phyloP scores from a whole-genome alignment of 176 grass and related monocot species.

The Eleusine indica region DNA sequence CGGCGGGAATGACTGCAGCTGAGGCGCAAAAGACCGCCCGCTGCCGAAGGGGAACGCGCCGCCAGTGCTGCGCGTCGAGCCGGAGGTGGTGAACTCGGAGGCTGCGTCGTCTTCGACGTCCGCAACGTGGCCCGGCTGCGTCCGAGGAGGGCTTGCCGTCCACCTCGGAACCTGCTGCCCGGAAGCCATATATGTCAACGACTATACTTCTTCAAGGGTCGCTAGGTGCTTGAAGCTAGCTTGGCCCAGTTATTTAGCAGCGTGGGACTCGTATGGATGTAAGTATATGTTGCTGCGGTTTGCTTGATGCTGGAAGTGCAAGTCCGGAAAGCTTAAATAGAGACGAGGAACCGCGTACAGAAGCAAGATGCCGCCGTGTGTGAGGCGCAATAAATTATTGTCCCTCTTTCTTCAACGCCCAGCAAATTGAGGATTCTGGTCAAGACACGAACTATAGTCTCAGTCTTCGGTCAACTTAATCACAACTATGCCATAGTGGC shows the following conservation, averaged over 20 bases:
- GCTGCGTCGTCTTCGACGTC: not conserved
- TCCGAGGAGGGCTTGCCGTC: not conserved
- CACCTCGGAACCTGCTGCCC: not conserved
- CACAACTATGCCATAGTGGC: too few species aligned
- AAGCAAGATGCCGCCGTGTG: too few species aligned
- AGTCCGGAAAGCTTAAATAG: too few species aligned
- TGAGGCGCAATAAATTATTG: too few species aligned
- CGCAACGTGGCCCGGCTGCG: not conserved
- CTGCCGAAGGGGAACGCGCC: not conserved
- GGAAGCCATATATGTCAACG: not conserved
- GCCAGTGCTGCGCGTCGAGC: not conserved
- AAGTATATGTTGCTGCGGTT: too few species aligned
- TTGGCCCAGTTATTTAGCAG: not conserved
- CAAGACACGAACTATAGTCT: too few species aligned
- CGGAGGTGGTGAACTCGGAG: not conserved
- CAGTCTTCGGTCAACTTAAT: too few species aligned
- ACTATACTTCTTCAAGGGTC: not conserved
- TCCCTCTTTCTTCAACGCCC: too few species aligned
- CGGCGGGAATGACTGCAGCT: not conserved
- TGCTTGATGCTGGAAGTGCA: too few species aligned
- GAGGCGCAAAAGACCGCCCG: not conserved
- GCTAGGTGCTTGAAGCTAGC: too few species aligned
- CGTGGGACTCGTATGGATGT: not conserved
- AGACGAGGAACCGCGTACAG: too few species aligned
- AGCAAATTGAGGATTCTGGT: too few species aligned